Conservation (phyloP, 805 yeast species). For the Cyberlindnera saturnus region DNA sequence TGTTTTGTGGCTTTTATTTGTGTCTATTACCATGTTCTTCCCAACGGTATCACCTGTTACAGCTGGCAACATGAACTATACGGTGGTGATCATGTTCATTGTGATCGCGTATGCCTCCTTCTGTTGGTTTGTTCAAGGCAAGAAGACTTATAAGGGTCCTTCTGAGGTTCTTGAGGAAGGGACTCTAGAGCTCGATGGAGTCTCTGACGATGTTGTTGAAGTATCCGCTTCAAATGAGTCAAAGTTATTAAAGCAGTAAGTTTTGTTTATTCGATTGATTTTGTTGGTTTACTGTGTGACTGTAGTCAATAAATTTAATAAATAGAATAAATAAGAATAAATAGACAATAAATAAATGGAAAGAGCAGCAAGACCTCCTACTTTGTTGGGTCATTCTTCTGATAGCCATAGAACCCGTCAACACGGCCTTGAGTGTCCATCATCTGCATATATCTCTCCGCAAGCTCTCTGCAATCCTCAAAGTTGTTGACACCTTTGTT, state of each 20-base stretch:
- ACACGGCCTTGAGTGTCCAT: constrained; percentile 56
- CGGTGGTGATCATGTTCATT: constrained; percentile 21
- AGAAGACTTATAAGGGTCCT: constrained; percentile 23
- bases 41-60: constrained; percentile 22
- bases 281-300: too few species aligned
- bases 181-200: not conserved
- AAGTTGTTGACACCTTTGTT: constrained; percentile 59
- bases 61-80: constrained; percentile 24
- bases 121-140: constrained; percentile 22
- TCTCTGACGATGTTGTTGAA: too few species aligned
- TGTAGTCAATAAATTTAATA: not conserved
- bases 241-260: too few species aligned
- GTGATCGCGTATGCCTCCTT: constrained; percentile 20
- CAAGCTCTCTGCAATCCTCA: constrained; percentile 76
- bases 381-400: constrained; percentile 81
- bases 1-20: constrained; percentile 18
- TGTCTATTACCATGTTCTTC: constrained; percentile 21
- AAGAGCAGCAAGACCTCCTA: constrained; percentile 17
- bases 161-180: constrained; percentile 15
- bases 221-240: too few species aligned
- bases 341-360: not conserved
- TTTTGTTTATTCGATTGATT: too few species aligned
- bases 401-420: constrained; percentile 77
- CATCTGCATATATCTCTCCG: constrained; percentile 72
- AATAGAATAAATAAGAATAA: constrained; percentile 1